Base-by-base conservation (phyloP, 768 basidiomycete genomes). In the Daedaleopsis sinensis region DNA sequence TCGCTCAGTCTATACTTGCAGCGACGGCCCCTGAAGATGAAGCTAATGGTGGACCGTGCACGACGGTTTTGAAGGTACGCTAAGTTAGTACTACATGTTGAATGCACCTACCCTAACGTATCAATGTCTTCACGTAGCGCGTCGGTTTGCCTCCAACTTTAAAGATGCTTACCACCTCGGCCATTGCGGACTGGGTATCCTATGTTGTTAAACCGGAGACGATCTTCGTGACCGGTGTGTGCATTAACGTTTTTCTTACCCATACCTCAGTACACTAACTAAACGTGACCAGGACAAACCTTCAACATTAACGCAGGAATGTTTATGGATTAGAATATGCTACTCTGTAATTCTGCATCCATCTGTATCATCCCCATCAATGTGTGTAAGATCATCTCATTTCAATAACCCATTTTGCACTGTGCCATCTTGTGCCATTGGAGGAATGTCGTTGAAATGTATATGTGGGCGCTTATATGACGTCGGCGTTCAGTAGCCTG, bases 401-500 rank as follows among this genome's bases (percentile, higher is more conserved):
- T 8, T 38, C 37, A 38, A 15, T 38, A 15, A 8, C 37, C 11
- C 13, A 42, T 42, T 42, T 3, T 42, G 39, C 39, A 42, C 39
- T 42, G 39, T 42, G 5, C 10, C 39, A 42, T n/a, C n/a, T n/a
- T n/a, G n/a, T n/a, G n/a, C n/a, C n/a, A n/a, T n/a, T n/a, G n/a
- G 27, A 3, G 27, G 27, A 32, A 32, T 32, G 27, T 32, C 27
- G 27, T 7, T 32, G 27, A 32, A 32, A 32, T 32, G 27, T 32
- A 32, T 7, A 7, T 32, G 7, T 49, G 54, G 32, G 54, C 54
- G 54, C 44, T 47, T 44, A 24, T 43, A 46, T 55, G 54, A 55
- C 54, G 54, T 55, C 43, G 52, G 38, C 52, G 54, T 55, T 46
- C 24, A 46, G 43, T 43, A 43, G 52, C 35, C 27, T 36, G 18